These are phyloP conservation scores for Daldinia eschscholtzii DNA, from an alignment of 2,329 filamentous ascomycete species.

Conservation along the genomic window DNA sequence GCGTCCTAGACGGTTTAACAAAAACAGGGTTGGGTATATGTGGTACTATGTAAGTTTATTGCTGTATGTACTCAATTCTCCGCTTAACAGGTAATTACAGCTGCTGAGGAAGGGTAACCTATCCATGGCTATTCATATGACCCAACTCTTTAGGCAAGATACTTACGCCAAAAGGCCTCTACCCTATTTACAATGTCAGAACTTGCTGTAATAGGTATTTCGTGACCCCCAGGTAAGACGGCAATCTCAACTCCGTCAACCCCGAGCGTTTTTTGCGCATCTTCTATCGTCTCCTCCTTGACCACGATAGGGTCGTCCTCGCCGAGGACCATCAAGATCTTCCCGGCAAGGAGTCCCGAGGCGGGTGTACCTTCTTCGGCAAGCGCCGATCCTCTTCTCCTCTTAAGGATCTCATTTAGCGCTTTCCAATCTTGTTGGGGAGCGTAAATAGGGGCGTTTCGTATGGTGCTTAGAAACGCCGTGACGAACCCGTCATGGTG, in stretches of 20 bases:
- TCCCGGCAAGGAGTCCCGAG: constrained; percentile 58
- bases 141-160: not conserved
- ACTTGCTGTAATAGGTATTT: constrained; percentile 74
- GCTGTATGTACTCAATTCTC: too few species aligned
- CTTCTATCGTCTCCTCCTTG: constrained; percentile 72
- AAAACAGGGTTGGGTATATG: too few species aligned
- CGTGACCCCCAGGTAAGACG: constrained; percentile 74
- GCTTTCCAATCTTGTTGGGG: constrained; percentile 72
- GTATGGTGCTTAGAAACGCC: constrained; percentile 78
- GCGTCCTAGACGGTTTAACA: too few species aligned
- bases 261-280: constrained; percentile 70
- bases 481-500: constrained; percentile 75
- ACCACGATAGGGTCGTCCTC: constrained; percentile 75
- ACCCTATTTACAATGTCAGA: constrained; percentile 65
- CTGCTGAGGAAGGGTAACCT: not conserved
- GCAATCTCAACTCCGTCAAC: constrained; percentile 67
- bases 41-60: too few species aligned
- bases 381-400: constrained; percentile 46
- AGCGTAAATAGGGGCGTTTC: constrained; percentile 75
- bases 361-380: constrained; percentile 21
- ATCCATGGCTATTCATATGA: not conserved
- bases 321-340: constrained; percentile 75
- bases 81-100: not conserved
- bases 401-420: constrained; percentile 63
- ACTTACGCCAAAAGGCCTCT: constrained; percentile 39